phyloP scores from a whole-genome alignment of 768 basidiomycete species.

The Calocybe cyanea region DNA sequence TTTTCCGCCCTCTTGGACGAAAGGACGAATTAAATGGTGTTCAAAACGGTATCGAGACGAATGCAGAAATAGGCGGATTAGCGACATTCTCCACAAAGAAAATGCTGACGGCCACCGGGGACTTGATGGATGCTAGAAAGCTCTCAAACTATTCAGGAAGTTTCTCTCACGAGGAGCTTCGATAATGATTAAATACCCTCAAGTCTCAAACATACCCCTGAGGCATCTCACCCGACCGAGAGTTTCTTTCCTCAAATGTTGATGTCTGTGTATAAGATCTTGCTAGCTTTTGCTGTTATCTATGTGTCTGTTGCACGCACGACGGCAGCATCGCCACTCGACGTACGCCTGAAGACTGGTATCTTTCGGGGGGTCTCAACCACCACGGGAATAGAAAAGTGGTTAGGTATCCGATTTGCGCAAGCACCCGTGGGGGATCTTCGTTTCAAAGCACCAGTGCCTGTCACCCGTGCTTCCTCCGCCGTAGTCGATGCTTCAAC shows the following conservation, averaged over 20 bases:
- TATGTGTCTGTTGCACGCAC: slow-evolving; percentile 1
- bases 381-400: slow-evolving; percentile 45
- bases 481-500: slow-evolving; percentile 37
- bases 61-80: slow-evolving; percentile 1
- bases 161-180: too few relatives aligned
- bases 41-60: neutral
- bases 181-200: too few relatives aligned
- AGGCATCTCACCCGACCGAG: too few relatives aligned
- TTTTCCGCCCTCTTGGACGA: slow-evolving; percentile 11
- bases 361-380: slow-evolving; percentile 43
- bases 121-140: too few relatives aligned
- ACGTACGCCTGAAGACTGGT: slow-evolving; percentile 39
- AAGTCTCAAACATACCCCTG: too few relatives aligned
- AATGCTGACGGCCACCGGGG: too few relatives aligned
- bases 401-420: slow-evolving; percentile 62
- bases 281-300: too few relatives aligned
- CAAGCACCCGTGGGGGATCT: slow-evolving; percentile 50
- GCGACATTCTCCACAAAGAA: neutral
- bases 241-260: too few relatives aligned
- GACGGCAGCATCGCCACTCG: slow-evolving; percentile 22
- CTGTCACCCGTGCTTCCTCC: slow-evolving; percentile 28
- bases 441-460: slow-evolving; percentile 53
- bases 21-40: neutral
- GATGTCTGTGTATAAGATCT: too few relatives aligned
- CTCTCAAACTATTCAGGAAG: too few relatives aligned